A percentile compares a stretch with the other conserved stretches of the same genome.
These are phyloP conservation scores for Zygoascus sp. DNA, from an alignment of 1,139 yeast genomes.

Conservation along the genomic window DNA sequence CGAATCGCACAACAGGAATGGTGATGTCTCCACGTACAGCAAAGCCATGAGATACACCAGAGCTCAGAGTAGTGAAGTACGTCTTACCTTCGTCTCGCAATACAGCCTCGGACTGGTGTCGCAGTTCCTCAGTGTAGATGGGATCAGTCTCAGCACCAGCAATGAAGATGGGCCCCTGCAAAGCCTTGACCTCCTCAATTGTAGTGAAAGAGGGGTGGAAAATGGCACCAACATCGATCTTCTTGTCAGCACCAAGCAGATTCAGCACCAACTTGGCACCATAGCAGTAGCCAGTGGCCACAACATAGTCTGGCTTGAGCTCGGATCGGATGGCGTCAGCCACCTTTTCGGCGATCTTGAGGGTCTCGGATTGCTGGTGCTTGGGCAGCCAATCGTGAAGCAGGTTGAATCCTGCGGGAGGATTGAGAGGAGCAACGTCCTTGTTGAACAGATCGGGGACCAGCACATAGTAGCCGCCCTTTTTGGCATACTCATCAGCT, in stretches of 20 bases:
- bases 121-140: slow-evolving; percentile 57
- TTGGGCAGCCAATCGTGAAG: slow-evolving; percentile 46
- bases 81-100: slow-evolving; percentile 47
- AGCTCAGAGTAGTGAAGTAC: slow-evolving; percentile 57
- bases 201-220: slow-evolving; percentile 78
- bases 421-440: slow-evolving; percentile 47
- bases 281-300: slow-evolving; percentile 74
- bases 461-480: slow-evolving; percentile 57
- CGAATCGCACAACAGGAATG: slow-evolving; percentile 52
- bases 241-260: slow-evolving; percentile 32
- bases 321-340: slow-evolving; percentile 43
- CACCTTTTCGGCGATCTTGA: slow-evolving; percentile 42
- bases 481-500: slow-evolving; percentile 64
- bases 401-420: slow-evolving; percentile 36
- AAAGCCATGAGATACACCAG: slow-evolving; percentile 68
- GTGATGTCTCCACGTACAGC: slow-evolving; percentile 69
- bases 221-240: slow-evolving; percentile 53
- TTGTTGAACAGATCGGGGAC: slow-evolving; percentile 68
- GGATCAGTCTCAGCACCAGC: slow-evolving; percentile 69
- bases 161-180: slow-evolving; percentile 58
- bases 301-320: slow-evolving; percentile 49
- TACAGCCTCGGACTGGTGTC: slow-evolving; percentile 57
- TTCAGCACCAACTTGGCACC: slow-evolving; percentile 71
- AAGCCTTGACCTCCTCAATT: slow-evolving; percentile 47
- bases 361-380: slow-evolving; percentile 49